Evolutionary conservation across 2,329 filamentous ascomycete species (phyloP).

Genomic region (Ophiostoma sp.): DNA sequence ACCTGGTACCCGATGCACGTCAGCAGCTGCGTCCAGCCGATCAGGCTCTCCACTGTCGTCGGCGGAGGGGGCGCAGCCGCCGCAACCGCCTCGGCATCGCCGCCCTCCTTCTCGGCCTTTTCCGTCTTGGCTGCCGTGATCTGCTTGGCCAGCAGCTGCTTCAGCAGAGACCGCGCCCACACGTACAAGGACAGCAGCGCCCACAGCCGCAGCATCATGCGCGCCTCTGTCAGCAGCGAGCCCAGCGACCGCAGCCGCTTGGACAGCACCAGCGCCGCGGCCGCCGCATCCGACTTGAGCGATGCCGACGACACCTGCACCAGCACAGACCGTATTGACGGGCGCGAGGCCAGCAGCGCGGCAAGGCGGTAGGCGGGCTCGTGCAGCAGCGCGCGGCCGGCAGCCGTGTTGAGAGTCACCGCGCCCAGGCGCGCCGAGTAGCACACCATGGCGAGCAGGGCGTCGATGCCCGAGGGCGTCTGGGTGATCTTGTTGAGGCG

Average conservation of each 20-base stretch:
- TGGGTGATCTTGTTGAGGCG: conserved; percentile 59
- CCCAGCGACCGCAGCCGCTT: conserved; percentile 56
- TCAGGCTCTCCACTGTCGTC: conserved; percentile 38
- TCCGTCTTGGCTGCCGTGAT: conserved; percentile 27
- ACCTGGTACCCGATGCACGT: conserved; percentile 67
- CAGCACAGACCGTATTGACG: conserved; percentile 36
- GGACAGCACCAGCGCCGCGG: conserved; percentile 46
- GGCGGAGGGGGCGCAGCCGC: conserved; percentile 41
- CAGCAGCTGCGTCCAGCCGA: conserved; percentile 64
- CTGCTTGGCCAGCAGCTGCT: conserved; percentile 29
- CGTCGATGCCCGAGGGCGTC: conserved; percentile 64
- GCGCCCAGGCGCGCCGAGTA: conserved; percentile 59
- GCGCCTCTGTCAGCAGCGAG: conserved; percentile 61
- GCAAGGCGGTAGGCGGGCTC: conserved; percentile 47
- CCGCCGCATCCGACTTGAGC: conserved; percentile 33
- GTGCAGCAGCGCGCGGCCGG: conserved; percentile 51
- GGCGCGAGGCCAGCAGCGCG: conserved; percentile 46
- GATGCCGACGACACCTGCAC: conserved; percentile 32
- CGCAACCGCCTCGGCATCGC: conserved; percentile 32
- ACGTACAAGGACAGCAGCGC: conserved; percentile 67
- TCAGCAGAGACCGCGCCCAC: conserved; percentile 53
- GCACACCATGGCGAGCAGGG: conserved; percentile 61
- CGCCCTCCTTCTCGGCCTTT: conserved; percentile 35
- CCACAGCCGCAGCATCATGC: conserved; percentile 73
- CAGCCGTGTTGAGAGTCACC: conserved; percentile 45